These are phyloP conservation scores for Fusarium tjaetaba DNA, from an alignment of 2,329 filamentous ascomycete genomes.

Conservation along the genomic window DNA sequence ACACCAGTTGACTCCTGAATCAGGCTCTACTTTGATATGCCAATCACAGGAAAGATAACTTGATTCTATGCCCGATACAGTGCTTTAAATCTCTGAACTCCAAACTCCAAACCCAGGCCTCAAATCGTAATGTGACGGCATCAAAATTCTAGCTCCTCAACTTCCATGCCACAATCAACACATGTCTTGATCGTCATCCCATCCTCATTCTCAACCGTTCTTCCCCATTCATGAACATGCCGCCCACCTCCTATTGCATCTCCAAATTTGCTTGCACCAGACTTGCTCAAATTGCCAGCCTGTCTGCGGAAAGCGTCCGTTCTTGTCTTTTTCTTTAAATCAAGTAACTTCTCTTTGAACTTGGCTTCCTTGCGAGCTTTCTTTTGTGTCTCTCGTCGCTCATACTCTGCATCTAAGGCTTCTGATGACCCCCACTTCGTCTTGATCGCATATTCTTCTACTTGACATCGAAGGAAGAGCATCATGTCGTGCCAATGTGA, in stretches of 20 bases:
- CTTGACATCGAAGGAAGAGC: conserved; percentile 91
- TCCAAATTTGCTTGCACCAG: conserved; percentile 72
- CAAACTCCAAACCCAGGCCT: not conserved
- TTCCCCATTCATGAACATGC: conserved; percentile 91
- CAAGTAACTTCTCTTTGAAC: conserved; percentile 87
- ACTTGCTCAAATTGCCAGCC: conserved; percentile 66
- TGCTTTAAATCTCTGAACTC: not conserved
- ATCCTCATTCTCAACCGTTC: conserved; percentile 72
- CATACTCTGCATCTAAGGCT: conserved; percentile 88
- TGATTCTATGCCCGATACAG: not conserved
- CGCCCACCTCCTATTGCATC: conserved; percentile 75
- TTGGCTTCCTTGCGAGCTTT: conserved; percentile 90
- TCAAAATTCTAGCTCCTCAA: conserved; percentile 76
- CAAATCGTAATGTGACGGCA: not conserved
- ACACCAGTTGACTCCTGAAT: not conserved
- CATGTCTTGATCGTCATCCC: conserved; percentile 86
- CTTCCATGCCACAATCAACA: conserved; percentile 79
- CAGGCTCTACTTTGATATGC: not conserved
- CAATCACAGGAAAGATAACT: not conserved
- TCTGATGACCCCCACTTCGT: conserved; percentile 92
- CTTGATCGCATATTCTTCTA: conserved; percentile 91
- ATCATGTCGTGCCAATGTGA: conserved; percentile 99
- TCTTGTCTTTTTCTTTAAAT: conserved; percentile 91
- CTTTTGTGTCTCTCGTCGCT: conserved; percentile 78
- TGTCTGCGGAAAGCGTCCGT: conserved; percentile 88